phyloP scores from a whole-genome alignment of 1,284 basidiomycete genomes.

The Naganishia cerealis region DNA sequence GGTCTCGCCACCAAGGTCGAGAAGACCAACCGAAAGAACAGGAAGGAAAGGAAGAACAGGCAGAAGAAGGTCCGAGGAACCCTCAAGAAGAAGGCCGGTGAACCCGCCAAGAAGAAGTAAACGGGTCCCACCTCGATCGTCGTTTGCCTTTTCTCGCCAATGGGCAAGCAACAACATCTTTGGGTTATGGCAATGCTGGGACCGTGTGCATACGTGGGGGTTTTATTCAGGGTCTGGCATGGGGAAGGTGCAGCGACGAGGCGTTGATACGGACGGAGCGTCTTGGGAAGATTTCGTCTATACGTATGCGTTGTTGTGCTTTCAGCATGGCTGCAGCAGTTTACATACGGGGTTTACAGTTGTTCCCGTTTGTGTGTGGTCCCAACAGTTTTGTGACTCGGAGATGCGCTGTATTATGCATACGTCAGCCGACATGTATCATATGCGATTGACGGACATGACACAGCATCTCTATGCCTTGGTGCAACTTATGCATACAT shows the following conservation, averaged over 20 bases:
- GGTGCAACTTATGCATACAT: too few relatives aligned
- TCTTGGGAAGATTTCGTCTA: not conserved
- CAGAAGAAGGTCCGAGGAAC: conserved; percentile 95
- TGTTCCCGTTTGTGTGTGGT: not conserved
- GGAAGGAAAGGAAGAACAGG: conserved; percentile 99
- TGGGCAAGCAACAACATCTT: conserved; percentile 15
- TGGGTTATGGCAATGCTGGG: not conserved
- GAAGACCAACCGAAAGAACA: conserved; percentile 91
- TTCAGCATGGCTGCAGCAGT: not conserved
- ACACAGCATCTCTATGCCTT: not conserved
- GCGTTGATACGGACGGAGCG: conserved; percentile 5
- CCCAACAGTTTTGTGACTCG: not conserved
- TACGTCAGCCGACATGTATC: conserved; percentile 13
- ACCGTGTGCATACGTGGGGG: not conserved
- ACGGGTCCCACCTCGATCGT: conserved; percentile 18
- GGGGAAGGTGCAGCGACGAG: too few relatives aligned
- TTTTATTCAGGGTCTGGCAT: not conserved
- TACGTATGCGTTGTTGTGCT: not conserved
- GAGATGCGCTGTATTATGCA: conserved; percentile 19
- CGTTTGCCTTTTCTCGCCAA: not conserved
- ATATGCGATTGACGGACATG: conserved; percentile 16
- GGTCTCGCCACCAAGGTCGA: conserved; percentile 82
- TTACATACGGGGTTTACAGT: conserved; percentile 4
- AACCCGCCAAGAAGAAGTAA: conserved; percentile 59
- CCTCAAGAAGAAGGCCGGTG: conserved; percentile 88